These are phyloP conservation scores for Podospora sp. DNA, from an alignment of 495 filamentous ascomycete species.

Conservation along the genomic window DNA sequence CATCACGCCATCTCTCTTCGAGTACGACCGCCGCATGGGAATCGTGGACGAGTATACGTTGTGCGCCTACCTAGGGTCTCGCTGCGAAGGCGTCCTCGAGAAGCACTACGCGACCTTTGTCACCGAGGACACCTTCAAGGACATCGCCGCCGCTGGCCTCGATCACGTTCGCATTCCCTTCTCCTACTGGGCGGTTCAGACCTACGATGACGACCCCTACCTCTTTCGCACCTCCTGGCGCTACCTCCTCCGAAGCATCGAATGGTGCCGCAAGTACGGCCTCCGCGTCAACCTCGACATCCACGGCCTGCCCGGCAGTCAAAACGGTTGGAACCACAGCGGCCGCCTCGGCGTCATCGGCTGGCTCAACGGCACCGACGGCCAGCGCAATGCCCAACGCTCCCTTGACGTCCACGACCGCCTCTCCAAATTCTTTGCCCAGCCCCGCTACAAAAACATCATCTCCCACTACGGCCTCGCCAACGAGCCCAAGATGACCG, in stretches of 20 bases:
- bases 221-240: slow-evolving; percentile 87
- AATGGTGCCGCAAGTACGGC: slow-evolving; percentile 91
- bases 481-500: slow-evolving; percentile 84
- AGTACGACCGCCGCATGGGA: slow-evolving; percentile 62
- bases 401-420: slow-evolving; percentile 82
- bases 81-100: slow-evolving; percentile 67
- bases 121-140: slow-evolving; percentile 76
- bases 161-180: slow-evolving; percentile 96
- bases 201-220: slow-evolving; percentile 86
- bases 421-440: slow-evolving; percentile 80
- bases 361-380: slow-evolving; percentile 78
- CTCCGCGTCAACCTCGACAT: slow-evolving; percentile 93
- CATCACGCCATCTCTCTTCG: slow-evolving; percentile 90
- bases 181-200: slow-evolving; percentile 91
- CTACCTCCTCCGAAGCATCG: slow-evolving; percentile 89
- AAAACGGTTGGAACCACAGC: slow-evolving; percentile 91
- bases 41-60: slow-evolving; percentile 91
- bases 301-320: slow-evolving; percentile 81
- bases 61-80: slow-evolving; percentile 64
- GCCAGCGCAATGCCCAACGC: slow-evolving; percentile 66
- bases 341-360: slow-evolving; percentile 70
- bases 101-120: slow-evolving; percentile 90
- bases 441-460: slow-evolving; percentile 81
- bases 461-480: slow-evolving; percentile 82
- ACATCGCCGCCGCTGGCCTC: slow-evolving; percentile 85